Evolutionary conservation across 2,329 filamentous ascomycete genomes (phyloP), one percentile per base, ranked within the genome.

Genomic region (Botryosphaeria dothidea): DNA sequence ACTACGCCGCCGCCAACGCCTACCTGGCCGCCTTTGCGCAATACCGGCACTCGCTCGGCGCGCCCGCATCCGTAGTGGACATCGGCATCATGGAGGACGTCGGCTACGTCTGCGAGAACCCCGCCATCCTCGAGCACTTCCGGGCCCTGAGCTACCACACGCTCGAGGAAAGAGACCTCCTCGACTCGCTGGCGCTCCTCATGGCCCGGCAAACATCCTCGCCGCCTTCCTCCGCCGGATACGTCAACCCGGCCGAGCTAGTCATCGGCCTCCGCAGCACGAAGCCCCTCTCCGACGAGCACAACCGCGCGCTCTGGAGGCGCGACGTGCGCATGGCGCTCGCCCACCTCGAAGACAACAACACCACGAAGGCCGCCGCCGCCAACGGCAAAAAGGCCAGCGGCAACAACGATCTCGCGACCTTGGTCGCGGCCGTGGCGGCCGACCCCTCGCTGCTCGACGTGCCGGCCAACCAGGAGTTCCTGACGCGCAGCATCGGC

Each of bases 71-170:
- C 0, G 80, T 80, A 0, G 75, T 89, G 1, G 81, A 88, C 68
- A 74, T 88, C 15, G 85, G 84, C 0, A 79, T 80, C 1, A 79
- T 88, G 8, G 72, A 74, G 3, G 80, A 75, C 4, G 71, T 78
- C 3, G 81, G 82, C 0, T 78, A 74, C 60, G 69, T 82, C 3
- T 31, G 49, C 3, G n/a, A 67, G 7, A 66, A 31, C 23, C 15
- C 56, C 6, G 54, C 17, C 4, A n/a, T 67, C 5, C 43, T 67
- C 11, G 27, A 65, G 36, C 34, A 57, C 9, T 38, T 68, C 8
- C 51, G 34, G 19, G 17, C 36, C 19, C 41, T 38, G 36, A 27
- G 56, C 29, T 46, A 31, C 45, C 48, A 62, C 23, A 48, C 62
- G 7, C 61, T 58, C 6, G 36, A 63, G 25, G 34, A 54, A n/a